phyloP scores from a whole-genome alignment of 495 filamentous ascomycete species.

The Ramalina peruviana region DNA sequence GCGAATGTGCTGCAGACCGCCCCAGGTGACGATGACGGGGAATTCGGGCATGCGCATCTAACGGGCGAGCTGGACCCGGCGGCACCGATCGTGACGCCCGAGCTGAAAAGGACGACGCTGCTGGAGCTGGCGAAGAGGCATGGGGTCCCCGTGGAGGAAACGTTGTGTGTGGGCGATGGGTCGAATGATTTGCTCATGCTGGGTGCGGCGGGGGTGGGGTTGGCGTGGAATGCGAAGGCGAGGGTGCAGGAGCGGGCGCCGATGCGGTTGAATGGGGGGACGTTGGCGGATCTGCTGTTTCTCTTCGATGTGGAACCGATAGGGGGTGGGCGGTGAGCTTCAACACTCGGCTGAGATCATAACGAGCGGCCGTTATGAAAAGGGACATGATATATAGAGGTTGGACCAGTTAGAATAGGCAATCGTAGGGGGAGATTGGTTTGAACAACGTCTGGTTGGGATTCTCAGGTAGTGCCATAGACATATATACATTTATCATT shows the following conservation, averaged over 20 bases:
- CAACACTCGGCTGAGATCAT: too few species aligned
- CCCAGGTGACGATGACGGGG: not conserved
- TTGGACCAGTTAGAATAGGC: too few species aligned
- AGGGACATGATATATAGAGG: too few species aligned
- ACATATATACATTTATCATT: too few species aligned
- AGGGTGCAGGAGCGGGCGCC: constrained; percentile 78
- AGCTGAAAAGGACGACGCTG: constrained; percentile 64
- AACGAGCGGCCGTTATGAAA: too few species aligned
- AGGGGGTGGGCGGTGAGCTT: too few species aligned
- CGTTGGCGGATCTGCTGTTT: constrained; percentile 67
- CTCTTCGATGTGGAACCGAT: constrained; percentile 42
- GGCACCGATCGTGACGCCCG: constrained; percentile 67
- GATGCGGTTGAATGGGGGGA: constrained; percentile 67
- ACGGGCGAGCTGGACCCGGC: constrained; percentile 60
- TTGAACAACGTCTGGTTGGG: too few species aligned
- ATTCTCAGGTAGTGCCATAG: too few species aligned
- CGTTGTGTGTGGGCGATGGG: constrained; percentile 80
- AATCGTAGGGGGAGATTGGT: too few species aligned
- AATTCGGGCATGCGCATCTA: constrained; percentile 25
- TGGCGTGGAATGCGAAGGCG: constrained; percentile 90
- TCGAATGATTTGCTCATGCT: constrained; percentile 96
- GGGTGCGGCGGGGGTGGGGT: constrained; percentile 68
- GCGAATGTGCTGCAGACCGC: constrained; percentile 50
- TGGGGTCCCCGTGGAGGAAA: constrained; percentile 55
- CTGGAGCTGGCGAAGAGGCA: constrained; percentile 63